Conservation (phyloP, 805 yeast species). For the Zygotorulaspora danielsina region DNA sequence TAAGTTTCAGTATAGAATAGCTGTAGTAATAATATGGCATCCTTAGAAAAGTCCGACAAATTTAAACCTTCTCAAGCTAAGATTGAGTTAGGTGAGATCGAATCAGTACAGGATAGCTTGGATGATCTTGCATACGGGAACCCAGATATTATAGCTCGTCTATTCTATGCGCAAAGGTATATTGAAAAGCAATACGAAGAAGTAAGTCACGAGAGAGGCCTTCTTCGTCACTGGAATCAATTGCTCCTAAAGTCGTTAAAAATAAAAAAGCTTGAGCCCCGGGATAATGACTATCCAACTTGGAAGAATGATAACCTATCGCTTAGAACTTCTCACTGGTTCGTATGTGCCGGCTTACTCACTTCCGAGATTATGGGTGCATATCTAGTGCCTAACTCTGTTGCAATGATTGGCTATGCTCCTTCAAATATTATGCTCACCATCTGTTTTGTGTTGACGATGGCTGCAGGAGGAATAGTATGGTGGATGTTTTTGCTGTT, state of each 20-base stretch:
- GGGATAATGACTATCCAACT: slow-evolving; percentile 2
- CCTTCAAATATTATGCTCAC: slow-evolving; percentile 7
- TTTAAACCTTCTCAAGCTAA: background rate
- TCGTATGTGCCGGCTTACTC: slow-evolving; percentile 5
- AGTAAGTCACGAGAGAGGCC: slow-evolving; percentile 4
- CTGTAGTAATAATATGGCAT: background rate
- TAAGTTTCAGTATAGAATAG: background rate
- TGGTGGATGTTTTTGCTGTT: slow-evolving; percentile 7
- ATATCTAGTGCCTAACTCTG: slow-evolving; percentile 5
- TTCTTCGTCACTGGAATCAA: slow-evolving; percentile 2
- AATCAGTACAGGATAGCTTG: slow-evolving; percentile 1
- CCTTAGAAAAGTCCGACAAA: background rate
- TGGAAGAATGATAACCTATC: slow-evolving; percentile 5
- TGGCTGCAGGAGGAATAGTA: slow-evolving; percentile 4
- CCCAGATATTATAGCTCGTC: slow-evolving; percentile 1
- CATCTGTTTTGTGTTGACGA: slow-evolving; percentile 2
- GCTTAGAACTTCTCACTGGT: slow-evolving; percentile 4
- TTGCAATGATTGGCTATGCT: slow-evolving; percentile 5
- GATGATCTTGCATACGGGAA: background rate
- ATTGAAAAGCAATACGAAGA: slow-evolving; percentile 7
- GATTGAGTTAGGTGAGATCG: slow-evolving; percentile 2
- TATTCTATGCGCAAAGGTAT: slow-evolving; percentile 6
- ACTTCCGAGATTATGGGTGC: slow-evolving; percentile 9
- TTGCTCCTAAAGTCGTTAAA: slow-evolving; percentile 2
- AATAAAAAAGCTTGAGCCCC: slow-evolving; percentile 2